These are phyloP conservation scores for Halophytophthora polymorphica DNA, from an alignment of 352 stramenopile genomes.

Conservation along the genomic window DNA sequence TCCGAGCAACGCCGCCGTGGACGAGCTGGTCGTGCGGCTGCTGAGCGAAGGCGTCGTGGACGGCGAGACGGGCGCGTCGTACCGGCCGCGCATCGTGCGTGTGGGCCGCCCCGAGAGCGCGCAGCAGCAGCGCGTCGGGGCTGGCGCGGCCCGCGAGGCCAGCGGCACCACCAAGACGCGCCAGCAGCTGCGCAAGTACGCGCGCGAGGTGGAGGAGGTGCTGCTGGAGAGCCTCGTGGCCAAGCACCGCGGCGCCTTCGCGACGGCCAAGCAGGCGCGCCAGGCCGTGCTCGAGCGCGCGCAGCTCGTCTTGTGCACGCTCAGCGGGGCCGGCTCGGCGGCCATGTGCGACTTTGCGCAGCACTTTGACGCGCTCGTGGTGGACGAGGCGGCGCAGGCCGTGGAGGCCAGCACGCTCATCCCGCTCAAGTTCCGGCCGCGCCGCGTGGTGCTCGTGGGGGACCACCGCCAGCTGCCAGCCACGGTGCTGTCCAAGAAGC, in stretches of 20 bases:
- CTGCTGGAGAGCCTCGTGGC: conserved; percentile 65
- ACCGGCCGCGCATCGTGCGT: conserved; percentile 65
- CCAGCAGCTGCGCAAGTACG: conserved; percentile 75
- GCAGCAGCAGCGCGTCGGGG: conserved; percentile 28
- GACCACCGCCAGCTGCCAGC: conserved; percentile 98
- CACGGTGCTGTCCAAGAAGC: conserved; percentile 93
- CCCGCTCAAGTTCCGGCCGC: conserved; percentile 91
- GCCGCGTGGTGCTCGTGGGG: conserved; percentile 82
- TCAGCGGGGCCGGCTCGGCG: conserved; percentile 75
- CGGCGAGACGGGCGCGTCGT: conserved; percentile 39
- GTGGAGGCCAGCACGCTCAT: conserved; percentile 96
- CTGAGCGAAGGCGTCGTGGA: conserved; percentile 65
- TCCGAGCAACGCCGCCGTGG: conserved; percentile 77
- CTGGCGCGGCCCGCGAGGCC: conserved; percentile 16
- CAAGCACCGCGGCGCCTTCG: conserved; percentile 58
- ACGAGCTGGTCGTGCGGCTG: conserved; percentile 71
- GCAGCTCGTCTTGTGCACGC: conserved; percentile 83
- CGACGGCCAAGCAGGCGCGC: conserved; percentile 47
- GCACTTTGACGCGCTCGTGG: conserved; percentile 95
- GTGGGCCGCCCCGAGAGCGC: conserved; percentile 61
- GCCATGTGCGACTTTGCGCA: conserved; percentile 88
- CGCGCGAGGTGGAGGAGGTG: conserved; percentile 66
- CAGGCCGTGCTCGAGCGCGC: conserved; percentile 71
- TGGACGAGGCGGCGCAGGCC: conserved; percentile 97
- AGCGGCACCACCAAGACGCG: conserved; percentile 41